phyloP scores from a whole-genome alignment of 371 early-diverging fungal genomes.

The Cokeromyces recurvatus region DNA sequence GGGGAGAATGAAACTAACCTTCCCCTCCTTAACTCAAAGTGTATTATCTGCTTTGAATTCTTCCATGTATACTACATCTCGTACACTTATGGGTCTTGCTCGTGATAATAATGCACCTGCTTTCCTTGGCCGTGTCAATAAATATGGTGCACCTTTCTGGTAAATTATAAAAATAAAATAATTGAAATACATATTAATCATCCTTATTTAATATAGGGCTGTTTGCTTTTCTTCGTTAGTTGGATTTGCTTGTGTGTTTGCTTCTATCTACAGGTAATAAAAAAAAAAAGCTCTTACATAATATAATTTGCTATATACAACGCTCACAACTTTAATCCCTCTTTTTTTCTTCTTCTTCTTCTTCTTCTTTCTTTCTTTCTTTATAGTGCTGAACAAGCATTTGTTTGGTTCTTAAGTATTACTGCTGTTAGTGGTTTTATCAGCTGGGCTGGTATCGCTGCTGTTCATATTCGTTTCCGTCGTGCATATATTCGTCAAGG shows the following conservation, averaged over 20 bases:
- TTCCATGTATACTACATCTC: conserved; percentile 64
- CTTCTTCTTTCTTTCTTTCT: no score
- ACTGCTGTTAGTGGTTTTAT: conserved; percentile 73
- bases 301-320: not conserved
- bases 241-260: conserved; percentile 54
- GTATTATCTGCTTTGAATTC: conserved; percentile 73
- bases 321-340: not conserved
- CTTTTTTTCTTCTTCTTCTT: not conserved
- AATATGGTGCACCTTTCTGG: conserved; percentile 54
- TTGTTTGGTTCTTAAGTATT: conserved; percentile 68
- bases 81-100: conserved; percentile 61
- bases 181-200: not conserved
- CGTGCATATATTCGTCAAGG: conserved; percentile 73
- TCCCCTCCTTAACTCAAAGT: no score
- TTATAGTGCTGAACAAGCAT: conserved; percentile 51
- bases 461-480: conserved; percentile 82
- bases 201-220: conserved; percentile 26
- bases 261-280: no score
- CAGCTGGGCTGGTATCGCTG: conserved; percentile 75
- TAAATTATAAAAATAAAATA: not conserved
- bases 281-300: conserved; percentile 18
- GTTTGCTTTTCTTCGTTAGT: conserved; percentile 49
- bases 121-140: conserved; percentile 41
- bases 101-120: conserved; percentile 60
- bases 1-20: not conserved